phyloP scores from a whole-genome alignment of 495 filamentous ascomycete genomes.

The Daldinia caldariorum region DNA sequence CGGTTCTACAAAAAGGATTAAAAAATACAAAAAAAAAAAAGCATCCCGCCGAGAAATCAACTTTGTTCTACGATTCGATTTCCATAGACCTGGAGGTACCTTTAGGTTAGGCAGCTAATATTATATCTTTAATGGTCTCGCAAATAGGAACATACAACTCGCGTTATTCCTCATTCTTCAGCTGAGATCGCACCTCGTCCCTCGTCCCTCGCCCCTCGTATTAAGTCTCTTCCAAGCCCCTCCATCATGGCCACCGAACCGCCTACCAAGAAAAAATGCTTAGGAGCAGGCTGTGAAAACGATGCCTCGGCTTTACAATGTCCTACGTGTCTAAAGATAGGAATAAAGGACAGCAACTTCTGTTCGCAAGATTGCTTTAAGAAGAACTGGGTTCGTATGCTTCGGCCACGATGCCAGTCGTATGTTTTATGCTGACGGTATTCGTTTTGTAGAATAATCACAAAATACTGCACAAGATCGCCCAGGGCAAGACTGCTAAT shows the following conservation, averaged over 20 bases:
- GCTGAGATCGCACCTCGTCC: neutral
- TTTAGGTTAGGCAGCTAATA: too few species aligned
- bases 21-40: neutral
- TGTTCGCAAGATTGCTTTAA: conserved; percentile 99
- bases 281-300: conserved; percentile 82
- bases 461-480: conserved; percentile 80
- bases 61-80: neutral
- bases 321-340: conserved; percentile 90
- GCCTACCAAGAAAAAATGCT: conserved; percentile 73
- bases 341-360: conserved; percentile 89
- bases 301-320: conserved; percentile 87
- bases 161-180: neutral
- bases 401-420: conserved; percentile 4
- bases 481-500: conserved; percentile 65
- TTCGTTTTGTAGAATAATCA: conserved; percentile 71
- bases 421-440: conserved; percentile 23
- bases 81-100: neutral
- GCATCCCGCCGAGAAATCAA: neutral
- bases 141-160: neutral
- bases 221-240: conserved; percentile 7
- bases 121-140: neutral
- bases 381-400: conserved; percentile 85
- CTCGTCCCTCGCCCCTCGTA: neutral
- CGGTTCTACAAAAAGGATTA: neutral
- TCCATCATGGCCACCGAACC: conserved; percentile 58